These are phyloP conservation scores for Penicillium occitanis DNA, from an alignment of 2,329 filamentous ascomycete species.

Conservation along the genomic window DNA sequence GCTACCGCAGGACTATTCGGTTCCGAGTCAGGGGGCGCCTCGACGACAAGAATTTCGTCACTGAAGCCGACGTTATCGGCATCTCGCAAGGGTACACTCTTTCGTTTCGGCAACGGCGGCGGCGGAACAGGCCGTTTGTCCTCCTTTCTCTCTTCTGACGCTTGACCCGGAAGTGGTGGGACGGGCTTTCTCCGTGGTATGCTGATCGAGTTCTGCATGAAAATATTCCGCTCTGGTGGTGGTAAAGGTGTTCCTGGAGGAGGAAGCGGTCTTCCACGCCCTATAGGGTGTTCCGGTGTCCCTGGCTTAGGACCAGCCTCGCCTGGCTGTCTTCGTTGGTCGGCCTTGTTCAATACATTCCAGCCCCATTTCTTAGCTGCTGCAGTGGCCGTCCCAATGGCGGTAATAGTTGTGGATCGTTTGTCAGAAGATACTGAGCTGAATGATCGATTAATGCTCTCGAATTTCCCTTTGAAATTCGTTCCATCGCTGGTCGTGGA, in stretches of 20 bases:
- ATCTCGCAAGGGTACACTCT: constrained; percentile 34
- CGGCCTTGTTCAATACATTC: constrained; percentile 49
- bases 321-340: constrained; percentile 44
- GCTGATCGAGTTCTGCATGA: constrained; percentile 57
- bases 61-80: constrained; percentile 35
- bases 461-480: constrained; percentile 33
- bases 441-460: constrained; percentile 31
- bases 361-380: constrained; percentile 62
- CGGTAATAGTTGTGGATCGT: constrained; percentile 42
- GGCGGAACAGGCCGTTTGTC: constrained; percentile 41
- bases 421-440: constrained; percentile 35
- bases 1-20: constrained; percentile 37
- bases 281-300: constrained; percentile 69
- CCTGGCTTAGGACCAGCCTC: constrained; percentile 36
- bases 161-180: constrained; percentile 44
- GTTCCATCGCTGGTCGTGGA: constrained; percentile 28
- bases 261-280: constrained; percentile 76
- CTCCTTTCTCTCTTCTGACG: constrained; percentile 34
- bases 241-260: constrained; percentile 79
- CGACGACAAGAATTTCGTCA: constrained; percentile 63
- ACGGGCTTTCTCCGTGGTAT: constrained; percentile 67
- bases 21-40: constrained; percentile 63
- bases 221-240: constrained; percentile 58
- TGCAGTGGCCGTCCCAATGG: constrained; percentile 54
- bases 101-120: constrained; percentile 53